These are phyloP conservation scores for Apiotrichum laibachii DNA, from an alignment of 1,284 basidiomycete genomes.

Conservation along the genomic window DNA sequence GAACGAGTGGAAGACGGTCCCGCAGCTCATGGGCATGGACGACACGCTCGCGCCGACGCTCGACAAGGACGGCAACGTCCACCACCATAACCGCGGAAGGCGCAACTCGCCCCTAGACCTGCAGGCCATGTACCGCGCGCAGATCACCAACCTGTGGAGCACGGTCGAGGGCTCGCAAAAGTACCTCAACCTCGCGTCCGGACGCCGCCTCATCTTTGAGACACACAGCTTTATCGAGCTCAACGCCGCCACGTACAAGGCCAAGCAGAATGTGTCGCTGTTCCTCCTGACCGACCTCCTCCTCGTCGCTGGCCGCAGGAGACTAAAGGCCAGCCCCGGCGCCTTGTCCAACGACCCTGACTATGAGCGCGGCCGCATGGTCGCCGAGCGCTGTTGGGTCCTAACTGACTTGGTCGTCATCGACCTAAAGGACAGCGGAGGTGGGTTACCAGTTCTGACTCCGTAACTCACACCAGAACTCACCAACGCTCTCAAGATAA, in stretches of 20 bases:
- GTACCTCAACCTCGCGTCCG: slow-evolving; percentile 83
- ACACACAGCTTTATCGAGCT: slow-evolving; percentile 78
- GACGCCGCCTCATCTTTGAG: slow-evolving; percentile 85
- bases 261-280: slow-evolving; percentile 80
- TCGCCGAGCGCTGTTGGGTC: slow-evolving; percentile 89
- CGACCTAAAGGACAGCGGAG: slow-evolving; percentile 87
- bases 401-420: slow-evolving; percentile 88
- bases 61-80: slow-evolving; percentile 51
- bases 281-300: slow-evolving; percentile 89
- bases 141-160: slow-evolving; percentile 86
- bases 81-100: slow-evolving; percentile 61
- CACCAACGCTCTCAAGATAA: slow-evolving; percentile 93
- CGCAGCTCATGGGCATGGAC: slow-evolving; percentile 84
- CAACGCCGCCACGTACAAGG: slow-evolving; percentile 93
- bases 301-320: slow-evolving; percentile 68
- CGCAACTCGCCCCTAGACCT: slow-evolving; percentile 90
- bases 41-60: slow-evolving; percentile 55
- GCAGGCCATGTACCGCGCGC: slow-evolving; percentile 86
- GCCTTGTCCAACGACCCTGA: slow-evolving; percentile 34
- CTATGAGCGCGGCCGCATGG: slow-evolving; percentile 65
- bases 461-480: slow-evolving; percentile 56
- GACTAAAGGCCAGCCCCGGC: slow-evolving; percentile 31
- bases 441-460: slow-evolving; percentile 45
- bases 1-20: slow-evolving; percentile 92
- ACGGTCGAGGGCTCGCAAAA: slow-evolving; percentile 96